phyloP scores from a whole-genome alignment of 495 filamentous ascomycete genomes.

The Hypomontagnella monticulosa region DNA sequence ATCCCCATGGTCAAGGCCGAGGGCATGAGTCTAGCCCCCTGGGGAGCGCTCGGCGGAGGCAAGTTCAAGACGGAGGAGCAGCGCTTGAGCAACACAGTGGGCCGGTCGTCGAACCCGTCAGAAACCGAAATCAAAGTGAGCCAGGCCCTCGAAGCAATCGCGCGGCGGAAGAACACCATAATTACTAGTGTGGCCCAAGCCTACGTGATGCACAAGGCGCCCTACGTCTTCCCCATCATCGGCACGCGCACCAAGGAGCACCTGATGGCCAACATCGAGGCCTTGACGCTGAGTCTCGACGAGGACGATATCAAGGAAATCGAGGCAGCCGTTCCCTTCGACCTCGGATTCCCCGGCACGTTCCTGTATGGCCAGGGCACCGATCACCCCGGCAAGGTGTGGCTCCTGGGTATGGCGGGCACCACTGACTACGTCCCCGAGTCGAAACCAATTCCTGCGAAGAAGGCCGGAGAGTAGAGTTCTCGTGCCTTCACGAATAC shows the following conservation, averaged over 20 bases:
- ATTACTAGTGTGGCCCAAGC: conserved; percentile 73
- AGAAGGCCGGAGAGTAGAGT: conserved; percentile 46
- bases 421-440: conserved; percentile 56
- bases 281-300: conserved; percentile 63
- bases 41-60: conserved; percentile 71
- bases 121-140: conserved; percentile 62
- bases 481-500: conserved; percentile 23
- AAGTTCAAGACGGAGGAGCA: conserved; percentile 67
- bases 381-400: conserved; percentile 53
- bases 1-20: conserved; percentile 71
- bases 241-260: conserved; percentile 69
- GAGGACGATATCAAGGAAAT: conserved; percentile 72
- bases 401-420: conserved; percentile 55
- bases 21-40: conserved; percentile 76
- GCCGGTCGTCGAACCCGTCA: conserved; percentile 34
- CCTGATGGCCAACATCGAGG: conserved; percentile 74
- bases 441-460: conserved; percentile 46
- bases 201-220: conserved; percentile 77
- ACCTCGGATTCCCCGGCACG: conserved; percentile 67
- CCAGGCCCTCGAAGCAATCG: conserved; percentile 66
- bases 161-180: conserved; percentile 59
- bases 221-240: conserved; percentile 80
- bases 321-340: conserved; percentile 68
- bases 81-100: conserved; percentile 38
- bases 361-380: conserved; percentile 59